Conservation (phyloP, 2,329 filamentous ascomycete genomes). For the Ophiocordyceps camponoti-leonardi region DNA sequence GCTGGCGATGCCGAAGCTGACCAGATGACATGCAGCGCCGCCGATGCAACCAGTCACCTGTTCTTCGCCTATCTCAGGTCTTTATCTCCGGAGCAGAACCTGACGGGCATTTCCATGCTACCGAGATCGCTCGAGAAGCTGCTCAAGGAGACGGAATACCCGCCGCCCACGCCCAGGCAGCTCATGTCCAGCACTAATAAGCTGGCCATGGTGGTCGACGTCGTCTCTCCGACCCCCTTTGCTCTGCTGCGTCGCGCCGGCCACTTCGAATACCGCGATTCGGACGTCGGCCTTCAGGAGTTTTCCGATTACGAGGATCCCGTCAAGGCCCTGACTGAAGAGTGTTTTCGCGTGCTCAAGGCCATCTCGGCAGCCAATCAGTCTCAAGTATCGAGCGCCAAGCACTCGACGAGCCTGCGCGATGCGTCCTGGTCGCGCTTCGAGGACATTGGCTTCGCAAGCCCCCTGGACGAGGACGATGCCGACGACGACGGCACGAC, state of each 20-base stretch:
- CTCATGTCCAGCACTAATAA: constrained; percentile 70
- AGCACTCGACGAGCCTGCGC: constrained; percentile 53
- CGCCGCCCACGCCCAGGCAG: constrained; percentile 59
- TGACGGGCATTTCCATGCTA: constrained; percentile 67
- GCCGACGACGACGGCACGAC: constrained; percentile 39
- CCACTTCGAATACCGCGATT: constrained; percentile 88
- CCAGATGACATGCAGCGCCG: constrained; percentile 43
- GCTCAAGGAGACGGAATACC: constrained; percentile 85
- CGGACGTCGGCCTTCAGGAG: constrained; percentile 66
- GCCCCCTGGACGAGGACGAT: constrained; percentile 52
- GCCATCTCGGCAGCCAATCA: constrained; percentile 82
- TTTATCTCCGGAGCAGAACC: constrained; percentile 60
- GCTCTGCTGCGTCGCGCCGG: constrained; percentile 76
- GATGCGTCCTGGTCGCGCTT: constrained; percentile 96
- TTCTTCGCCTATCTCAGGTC: constrained; percentile 97
- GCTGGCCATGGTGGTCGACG: constrained; percentile 92
- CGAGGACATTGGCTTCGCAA: constrained; percentile 83
- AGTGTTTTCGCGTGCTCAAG: constrained; percentile 79
- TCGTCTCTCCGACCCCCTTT: constrained; percentile 88
- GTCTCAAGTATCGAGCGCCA: constrained; percentile 53
- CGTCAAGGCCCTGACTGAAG: constrained; percentile 72
- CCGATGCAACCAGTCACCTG: constrained; percentile 87
- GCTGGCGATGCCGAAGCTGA: neutral
- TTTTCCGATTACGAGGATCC: constrained; percentile 87
- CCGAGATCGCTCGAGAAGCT: constrained; percentile 85